phyloP scores from a whole-genome alignment of 495 filamentous ascomycete genomes.

The Penicillium steckii region DNA sequence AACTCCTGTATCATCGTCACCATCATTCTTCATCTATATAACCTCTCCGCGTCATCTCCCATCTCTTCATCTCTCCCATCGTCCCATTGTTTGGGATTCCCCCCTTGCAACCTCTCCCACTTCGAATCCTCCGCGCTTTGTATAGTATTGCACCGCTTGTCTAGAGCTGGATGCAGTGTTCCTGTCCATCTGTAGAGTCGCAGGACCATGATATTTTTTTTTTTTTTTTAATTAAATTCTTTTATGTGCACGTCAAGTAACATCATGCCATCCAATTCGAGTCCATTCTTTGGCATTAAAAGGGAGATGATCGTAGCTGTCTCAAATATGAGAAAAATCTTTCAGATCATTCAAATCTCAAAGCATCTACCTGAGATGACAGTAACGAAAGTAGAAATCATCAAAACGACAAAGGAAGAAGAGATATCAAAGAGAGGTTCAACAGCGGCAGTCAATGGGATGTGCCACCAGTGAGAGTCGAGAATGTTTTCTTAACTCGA shows the following conservation, averaged over 20 bases:
- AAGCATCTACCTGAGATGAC: too few relatives aligned
- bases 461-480: neutral
- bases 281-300: constrained; percentile 5
- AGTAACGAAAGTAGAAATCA: neutral
- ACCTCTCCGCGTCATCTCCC: too few relatives aligned
- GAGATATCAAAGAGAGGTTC: neutral
- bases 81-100: constrained; percentile 8
- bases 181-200: constrained; percentile 11
- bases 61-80: constrained; percentile 6
- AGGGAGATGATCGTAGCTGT: neutral
- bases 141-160: constrained; percentile 28
- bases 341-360: too few relatives aligned
- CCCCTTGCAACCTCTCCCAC: neutral
- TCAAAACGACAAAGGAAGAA: neutral
- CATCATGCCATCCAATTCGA: constrained; percentile 3
- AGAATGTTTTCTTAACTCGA: neutral
- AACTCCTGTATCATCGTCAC: neutral
- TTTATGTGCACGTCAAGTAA: constrained; percentile 12
- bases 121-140: constrained; percentile 14
- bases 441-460: neutral
- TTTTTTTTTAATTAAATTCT: neutral
- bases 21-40: neutral
- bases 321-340: neutral
- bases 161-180: constrained; percentile 19
- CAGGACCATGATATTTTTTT: constrained; percentile 12